phyloP scores from a whole-genome alignment of 2,329 filamentous ascomycete species.

The Cyanodermella asteris region DNA sequence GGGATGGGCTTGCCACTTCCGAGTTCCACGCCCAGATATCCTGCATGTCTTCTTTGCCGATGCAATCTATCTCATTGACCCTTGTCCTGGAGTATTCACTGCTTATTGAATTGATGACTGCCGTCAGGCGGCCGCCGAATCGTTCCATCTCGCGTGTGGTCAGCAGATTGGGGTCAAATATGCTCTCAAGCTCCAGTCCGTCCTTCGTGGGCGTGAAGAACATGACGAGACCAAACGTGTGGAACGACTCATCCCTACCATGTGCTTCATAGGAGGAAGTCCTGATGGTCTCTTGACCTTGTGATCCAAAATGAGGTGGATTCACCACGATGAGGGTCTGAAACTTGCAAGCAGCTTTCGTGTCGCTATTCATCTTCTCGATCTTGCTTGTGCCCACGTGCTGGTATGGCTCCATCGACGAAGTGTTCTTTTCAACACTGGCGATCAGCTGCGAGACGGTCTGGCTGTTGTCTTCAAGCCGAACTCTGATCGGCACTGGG shows the following conservation, averaged over 20 bases:
- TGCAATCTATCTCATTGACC: background rate
- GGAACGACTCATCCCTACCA: background rate
- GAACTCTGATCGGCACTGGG: constrained; percentile 20
- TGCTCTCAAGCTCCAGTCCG: too few relatives aligned
- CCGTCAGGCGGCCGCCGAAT: too few relatives aligned
- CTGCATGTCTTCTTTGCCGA: background rate
- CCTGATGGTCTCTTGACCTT: too few relatives aligned
- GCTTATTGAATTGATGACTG: background rate
- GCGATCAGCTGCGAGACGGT: constrained; percentile 5
- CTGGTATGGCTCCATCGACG: constrained; percentile 3
- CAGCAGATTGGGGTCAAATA: too few relatives aligned
- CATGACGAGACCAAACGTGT: too few relatives aligned
- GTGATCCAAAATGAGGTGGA: too few relatives aligned
- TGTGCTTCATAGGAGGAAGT: constrained; percentile 11
- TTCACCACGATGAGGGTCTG: constrained; percentile 3
- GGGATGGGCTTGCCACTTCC: background rate
- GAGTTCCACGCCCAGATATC: constrained; percentile 7
- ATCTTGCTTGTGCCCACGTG: constrained; percentile 3
- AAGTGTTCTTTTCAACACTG: constrained; percentile 1
- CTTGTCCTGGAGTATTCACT: background rate
- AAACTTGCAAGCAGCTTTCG: background rate
- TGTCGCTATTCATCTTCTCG: background rate
- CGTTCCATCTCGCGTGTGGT: too few relatives aligned
- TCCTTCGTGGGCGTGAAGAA: too few relatives aligned
- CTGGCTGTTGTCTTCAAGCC: constrained; percentile 12